Base-by-base conservation (phyloP, 495 filamentous ascomycete genomes). In the Penicillium manginii region DNA sequence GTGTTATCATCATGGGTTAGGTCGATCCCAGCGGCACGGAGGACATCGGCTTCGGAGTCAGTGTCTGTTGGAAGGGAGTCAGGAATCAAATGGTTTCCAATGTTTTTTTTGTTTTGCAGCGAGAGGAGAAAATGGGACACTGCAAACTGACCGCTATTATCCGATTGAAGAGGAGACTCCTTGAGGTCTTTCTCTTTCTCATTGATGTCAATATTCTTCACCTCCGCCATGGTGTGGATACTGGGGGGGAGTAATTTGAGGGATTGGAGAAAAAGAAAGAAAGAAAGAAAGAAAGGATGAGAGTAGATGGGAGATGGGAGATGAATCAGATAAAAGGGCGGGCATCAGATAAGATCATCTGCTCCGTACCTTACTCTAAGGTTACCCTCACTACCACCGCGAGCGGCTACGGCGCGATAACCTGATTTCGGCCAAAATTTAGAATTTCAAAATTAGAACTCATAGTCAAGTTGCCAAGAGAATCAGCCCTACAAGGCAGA, bases 1-100 rank as follows among this genome's bases (percentile, higher is more conserved):
- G 52, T 65, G 10, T 64, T 61, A 40, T 70, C 67, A 62, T 70
- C 50, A 17, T 66, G 62, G 0, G 54, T 29, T 1, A 62, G 50
- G 29, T 59, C 67, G 29, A 69, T 65, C 32, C 67, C 66, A 21
- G 69, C 69, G 17, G 69, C 69, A 18, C 61, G 62, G 32, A 72
- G 54, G 37, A 69, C 40, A 32, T 72, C 61, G 18, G 31, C 29
- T 18, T 64, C 63, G 9, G 63, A 64, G n/a, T 62, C 61, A 23
- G 31, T 53, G 21, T 68, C 65, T 42, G 52, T 56, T 63, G 42
- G 5, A 55, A 37, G 19, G 35, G 18, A 46, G 59, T 54, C 32
- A 50, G 14, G 8, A 55, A 10, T 19, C 6, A 8, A 8, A 8
- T 29, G 9, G 0, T 29, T 29, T 8, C 26, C 26, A 29, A 29